Conservation (phyloP, 208 protist genomes). For the Acanthamoeba polyphaga region DNA sequence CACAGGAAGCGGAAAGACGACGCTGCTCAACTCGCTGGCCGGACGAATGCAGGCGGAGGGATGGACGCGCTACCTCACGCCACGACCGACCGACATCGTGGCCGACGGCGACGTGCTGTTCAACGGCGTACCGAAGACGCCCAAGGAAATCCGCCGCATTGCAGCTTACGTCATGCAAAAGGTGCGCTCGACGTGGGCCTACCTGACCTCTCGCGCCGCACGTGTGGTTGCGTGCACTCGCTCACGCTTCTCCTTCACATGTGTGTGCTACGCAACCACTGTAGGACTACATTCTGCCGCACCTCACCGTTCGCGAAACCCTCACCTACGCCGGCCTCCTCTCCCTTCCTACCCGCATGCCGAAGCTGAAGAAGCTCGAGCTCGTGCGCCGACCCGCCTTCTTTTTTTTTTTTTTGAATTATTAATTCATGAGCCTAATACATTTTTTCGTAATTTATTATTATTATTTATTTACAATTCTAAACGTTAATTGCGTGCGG, state of each 20-base stretch:
- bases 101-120: neutral
- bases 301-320: conserved; percentile 82
- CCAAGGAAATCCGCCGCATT: neutral
- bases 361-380: neutral
- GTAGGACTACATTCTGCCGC: conserved; percentile 42
- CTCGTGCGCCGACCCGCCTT: too few relatives aligned
- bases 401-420: too few relatives aligned
- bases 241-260: neutral
- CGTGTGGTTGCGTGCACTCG: neutral
- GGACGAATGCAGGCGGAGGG: conserved; percentile 5
- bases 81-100: neutral
- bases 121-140: conserved; percentile 11
- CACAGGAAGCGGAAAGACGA: conserved; percentile 44
- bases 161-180: conserved; percentile 79
- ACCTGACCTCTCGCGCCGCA: too few relatives aligned
- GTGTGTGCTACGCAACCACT: neutral
- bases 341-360: neutral
- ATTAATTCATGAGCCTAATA: too few relatives aligned
- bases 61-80: conserved; percentile 35
- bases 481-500: too few relatives aligned
- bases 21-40: conserved; percentile 31
- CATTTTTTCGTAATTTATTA: too few relatives aligned
- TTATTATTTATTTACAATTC: too few relatives aligned
- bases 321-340: conserved; percentile 23
- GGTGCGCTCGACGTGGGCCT: conserved; percentile 19